These are phyloP conservation scores for Medicago lupulina DNA, from an alignment of 306 rosid species.

Conservation along the genomic window DNA sequence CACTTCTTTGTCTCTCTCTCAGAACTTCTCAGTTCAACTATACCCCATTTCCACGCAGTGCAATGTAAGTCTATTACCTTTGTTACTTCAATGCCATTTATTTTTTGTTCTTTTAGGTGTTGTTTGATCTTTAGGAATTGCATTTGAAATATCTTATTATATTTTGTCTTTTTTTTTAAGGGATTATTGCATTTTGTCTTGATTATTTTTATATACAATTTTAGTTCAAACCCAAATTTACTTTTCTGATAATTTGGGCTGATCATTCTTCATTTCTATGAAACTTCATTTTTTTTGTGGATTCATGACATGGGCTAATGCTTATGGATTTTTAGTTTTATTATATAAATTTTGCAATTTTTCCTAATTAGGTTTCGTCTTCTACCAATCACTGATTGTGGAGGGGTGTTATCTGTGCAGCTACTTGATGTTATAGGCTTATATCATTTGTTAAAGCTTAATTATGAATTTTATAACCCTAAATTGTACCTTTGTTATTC, in stretches of 20 bases:
- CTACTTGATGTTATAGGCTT: conserved; percentile 22
- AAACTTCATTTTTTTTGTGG: conserved; percentile 14
- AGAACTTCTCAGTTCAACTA: conserved; percentile 4
- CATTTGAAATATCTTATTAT: no score
- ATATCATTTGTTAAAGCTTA: background rate
- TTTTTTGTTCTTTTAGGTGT: no score
- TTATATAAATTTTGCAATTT: background rate
- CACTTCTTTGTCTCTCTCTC: conserved; percentile 18
- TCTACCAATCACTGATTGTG: background rate
- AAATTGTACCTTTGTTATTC: background rate
- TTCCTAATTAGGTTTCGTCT: background rate
- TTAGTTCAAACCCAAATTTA: conserved; percentile 12
- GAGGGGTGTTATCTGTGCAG: background rate
- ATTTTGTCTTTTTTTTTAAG: background rate
- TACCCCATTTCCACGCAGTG: background rate
- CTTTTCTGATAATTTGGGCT: conserved; percentile 7
- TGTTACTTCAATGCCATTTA: conserved; percentile 4
- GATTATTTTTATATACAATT: no score
- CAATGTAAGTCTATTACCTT: conserved; percentile 18
- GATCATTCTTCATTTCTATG: conserved; percentile 7
- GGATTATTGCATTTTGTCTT: background rate
- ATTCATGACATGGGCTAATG: background rate
- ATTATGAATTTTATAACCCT: background rate
- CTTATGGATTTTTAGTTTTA: background rate
- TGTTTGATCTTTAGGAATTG: no score